phyloP scores from a whole-genome alignment of 176 grass and related monocot species.

The Luzula sylvatica region DNA sequence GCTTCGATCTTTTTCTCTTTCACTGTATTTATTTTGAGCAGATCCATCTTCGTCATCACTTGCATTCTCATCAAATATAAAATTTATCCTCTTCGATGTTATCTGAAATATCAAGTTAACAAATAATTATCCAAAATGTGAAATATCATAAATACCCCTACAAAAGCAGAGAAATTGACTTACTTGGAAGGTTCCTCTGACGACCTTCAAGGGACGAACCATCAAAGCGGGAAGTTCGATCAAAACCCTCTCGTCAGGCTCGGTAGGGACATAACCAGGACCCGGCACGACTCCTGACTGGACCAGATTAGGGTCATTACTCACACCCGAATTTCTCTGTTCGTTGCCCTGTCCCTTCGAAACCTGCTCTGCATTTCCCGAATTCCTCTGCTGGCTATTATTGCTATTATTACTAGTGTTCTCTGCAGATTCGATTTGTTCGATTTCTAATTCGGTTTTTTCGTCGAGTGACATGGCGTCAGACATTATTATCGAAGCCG shows the following conservation, averaged over 20 bases:
- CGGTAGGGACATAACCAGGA: slow-evolving; percentile 78
- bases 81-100: slow-evolving; percentile 97
- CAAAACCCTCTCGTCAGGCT: slow-evolving; percentile 87
- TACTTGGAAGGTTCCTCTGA: slow-evolving; percentile 86
- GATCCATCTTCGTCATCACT: slow-evolving; percentile 46
- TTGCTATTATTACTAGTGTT: slow-evolving; percentile 32
- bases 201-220: slow-evolving; percentile 92
- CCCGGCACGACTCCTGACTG: slow-evolving; percentile 43
- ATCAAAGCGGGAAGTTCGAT: slow-evolving; percentile 85
- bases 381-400: slow-evolving; percentile 45
- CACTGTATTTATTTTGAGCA: slow-evolving; percentile 42
- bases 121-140: too few species aligned
- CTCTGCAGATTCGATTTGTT: slow-evolving; percentile 52
- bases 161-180: slow-evolving; percentile 22
- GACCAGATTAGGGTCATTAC: slow-evolving; percentile 61
- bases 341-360: slow-evolving; percentile 37
- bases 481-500: slow-evolving; percentile 62
- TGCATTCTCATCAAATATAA: slow-evolving; percentile 61
- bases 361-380: slow-evolving; percentile 38
- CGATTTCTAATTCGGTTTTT: slow-evolving; percentile 57
- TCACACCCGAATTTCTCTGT: slow-evolving; percentile 54
- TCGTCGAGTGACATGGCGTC: slow-evolving; percentile 80
- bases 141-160: too few species aligned
- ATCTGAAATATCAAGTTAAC: slow-evolving; percentile 34
- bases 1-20: slow-evolving; percentile 81